A percentile compares a stretch with the other conserved stretches of the same genome.
Conservation (phyloP, 352 stramenopile species). For the Globisporangium heterothallicum region DNA sequence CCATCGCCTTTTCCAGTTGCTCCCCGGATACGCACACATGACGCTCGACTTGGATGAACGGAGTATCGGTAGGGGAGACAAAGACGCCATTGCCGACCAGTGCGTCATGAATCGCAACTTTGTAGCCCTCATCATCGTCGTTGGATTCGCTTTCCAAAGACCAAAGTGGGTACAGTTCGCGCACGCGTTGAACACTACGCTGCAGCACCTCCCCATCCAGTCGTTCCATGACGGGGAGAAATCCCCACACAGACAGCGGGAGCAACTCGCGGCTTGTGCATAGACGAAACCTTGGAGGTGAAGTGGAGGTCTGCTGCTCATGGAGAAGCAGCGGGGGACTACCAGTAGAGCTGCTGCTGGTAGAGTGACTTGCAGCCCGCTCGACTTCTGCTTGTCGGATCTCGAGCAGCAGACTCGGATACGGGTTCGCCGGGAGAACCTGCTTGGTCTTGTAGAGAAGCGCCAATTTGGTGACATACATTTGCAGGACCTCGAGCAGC, state of each 20-base stretch:
- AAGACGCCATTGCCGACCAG: conserved; percentile 21
- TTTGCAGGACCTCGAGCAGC: conserved; percentile 30
- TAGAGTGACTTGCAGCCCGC: background rate
- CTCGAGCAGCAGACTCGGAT: conserved; percentile 24
- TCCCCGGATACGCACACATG: conserved; percentile 34
- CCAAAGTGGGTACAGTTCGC: conserved; percentile 2
- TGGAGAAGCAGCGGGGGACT: conserved; percentile 11
- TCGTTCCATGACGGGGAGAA: conserved; percentile 13
- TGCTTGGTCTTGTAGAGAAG: conserved; percentile 19
- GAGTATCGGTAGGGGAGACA: conserved; percentile 2
- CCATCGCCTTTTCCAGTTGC: conserved; percentile 40
- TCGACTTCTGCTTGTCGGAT: conserved; percentile 26
- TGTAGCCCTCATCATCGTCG: conserved; percentile 23
- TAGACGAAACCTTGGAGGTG: conserved; percentile 6
- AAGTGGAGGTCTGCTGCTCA: conserved; percentile 11
- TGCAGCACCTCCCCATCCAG: background rate
- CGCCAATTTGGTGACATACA: conserved; percentile 23
- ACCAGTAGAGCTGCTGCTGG: no score
- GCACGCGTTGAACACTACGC: background rate
- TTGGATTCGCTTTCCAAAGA: conserved; percentile 2
- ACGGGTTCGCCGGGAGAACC: conserved; percentile 34
- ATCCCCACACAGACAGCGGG: conserved; percentile 21
- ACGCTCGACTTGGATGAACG: conserved; percentile 21
- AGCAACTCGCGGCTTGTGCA: conserved; percentile 20
- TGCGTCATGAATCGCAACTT: conserved; percentile 15